Conservation (phyloP, 2,329 filamentous ascomycete species). For the Zarea fungicola region DNA sequence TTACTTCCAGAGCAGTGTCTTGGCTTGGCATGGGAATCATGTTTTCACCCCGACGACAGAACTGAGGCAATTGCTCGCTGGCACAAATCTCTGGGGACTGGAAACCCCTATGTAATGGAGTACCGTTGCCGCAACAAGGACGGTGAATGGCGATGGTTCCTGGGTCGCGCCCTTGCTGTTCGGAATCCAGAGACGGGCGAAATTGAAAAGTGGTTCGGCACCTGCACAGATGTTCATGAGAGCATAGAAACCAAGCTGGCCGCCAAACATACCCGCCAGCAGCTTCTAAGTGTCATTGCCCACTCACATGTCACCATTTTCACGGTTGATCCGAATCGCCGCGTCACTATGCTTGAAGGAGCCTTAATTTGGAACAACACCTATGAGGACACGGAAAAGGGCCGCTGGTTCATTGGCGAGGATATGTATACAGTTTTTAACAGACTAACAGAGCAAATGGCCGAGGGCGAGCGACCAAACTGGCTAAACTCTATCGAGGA, state of each 20-base stretch:
- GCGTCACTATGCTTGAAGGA: constrained; percentile 66
- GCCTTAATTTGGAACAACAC: constrained; percentile 52
- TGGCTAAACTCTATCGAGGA: constrained; percentile 57
- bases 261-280: constrained; percentile 62
- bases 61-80: constrained; percentile 49
- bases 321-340: constrained; percentile 58
- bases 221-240: constrained; percentile 75
- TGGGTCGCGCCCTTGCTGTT: constrained; percentile 66
- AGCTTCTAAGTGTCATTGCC: constrained; percentile 66
- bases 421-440: constrained; percentile 62
- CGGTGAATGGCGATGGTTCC: constrained; percentile 74
- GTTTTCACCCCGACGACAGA: constrained; percentile 69
- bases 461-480: constrained; percentile 38
- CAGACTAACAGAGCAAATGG: constrained; percentile 38
- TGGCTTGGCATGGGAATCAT: constrained; percentile 55
- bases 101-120: constrained; percentile 63
- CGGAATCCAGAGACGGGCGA: constrained; percentile 58
- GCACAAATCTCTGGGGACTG: constrained; percentile 59
- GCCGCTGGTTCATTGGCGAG: constrained; percentile 51
- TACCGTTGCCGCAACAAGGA: constrained; percentile 63
- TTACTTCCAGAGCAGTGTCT: constrained; percentile 56
- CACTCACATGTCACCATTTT: constrained; percentile 74
- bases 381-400: constrained; percentile 33
- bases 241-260: constrained; percentile 62
- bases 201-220: constrained; percentile 78